Evolutionary conservation across 495 filamentous ascomycete species (phyloP), one percentile per base, ranked within the genome.

Genomic region (Aspergillus bridgeri): DNA sequence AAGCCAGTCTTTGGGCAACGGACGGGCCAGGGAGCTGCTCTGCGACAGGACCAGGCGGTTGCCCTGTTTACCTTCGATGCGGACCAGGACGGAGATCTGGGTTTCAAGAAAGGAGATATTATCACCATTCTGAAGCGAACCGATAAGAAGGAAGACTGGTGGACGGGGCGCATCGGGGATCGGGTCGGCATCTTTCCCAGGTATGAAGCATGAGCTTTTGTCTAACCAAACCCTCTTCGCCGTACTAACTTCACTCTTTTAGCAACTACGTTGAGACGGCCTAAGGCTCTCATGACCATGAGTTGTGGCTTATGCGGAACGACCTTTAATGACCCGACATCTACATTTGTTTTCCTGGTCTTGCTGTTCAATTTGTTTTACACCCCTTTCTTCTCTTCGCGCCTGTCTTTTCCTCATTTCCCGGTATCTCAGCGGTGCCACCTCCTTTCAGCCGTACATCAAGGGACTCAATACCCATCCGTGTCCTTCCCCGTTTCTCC

Each of bases 71-170:
- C 89, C 3, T 98, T 98, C 69, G 92, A 97, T 60, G 86, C 91
- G 3, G 92, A 96, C 65, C 92, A 98, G 65, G 84, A 89, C 0
- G 94, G 94, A 21, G 94, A 98, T 69, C 72, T 98, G 57, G 89
- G 86, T 0, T 98, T 98, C 79, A 96, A 95, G 79, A 98, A 98
- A 78, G 94, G 94, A 19, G 94, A 98, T 33, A 75, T 98, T 50
- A 96, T 98, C 61, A 97, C 92, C n/a, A 94, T 98, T 55, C 72
- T 93, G 19, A 98, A 98, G 77, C 88, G 89, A 68, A 97, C 94
- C n/a, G 90, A 98, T 0, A 88, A 88, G 58, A 86, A 85, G 9
- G 92, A 96, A 70, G 95, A 93, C 84, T 97, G 92, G 92, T 90
- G 77, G 77, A 89, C 86, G 29, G 86, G 86, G 24, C 76, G 79